Evolutionary conservation across 78 protist genomes (phyloP), one percentile per base, ranked within the genome.

Genomic region (Speleostelium caveatum): DNA sequence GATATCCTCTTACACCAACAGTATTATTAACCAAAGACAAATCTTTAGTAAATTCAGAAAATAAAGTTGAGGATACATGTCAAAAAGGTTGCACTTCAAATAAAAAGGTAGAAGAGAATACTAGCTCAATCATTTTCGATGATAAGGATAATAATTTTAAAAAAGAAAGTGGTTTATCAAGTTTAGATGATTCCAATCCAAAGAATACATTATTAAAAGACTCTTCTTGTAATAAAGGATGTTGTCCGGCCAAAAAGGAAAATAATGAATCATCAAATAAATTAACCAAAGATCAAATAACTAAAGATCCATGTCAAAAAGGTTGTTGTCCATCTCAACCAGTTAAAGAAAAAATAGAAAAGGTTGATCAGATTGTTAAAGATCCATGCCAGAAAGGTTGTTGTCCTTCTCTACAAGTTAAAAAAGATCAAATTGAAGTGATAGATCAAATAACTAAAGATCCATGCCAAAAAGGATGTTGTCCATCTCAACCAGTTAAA

Each of bases 151-250:
- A n/a, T n/a, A n/a, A n/a, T n/a, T n/a, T n/a, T n/a, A n/a, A n/a
- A n/a, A n/a, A n/a, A n/a, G n/a, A n/a, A n/a, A n/a, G n/a, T n/a
- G n/a, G n/a, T n/a, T n/a, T n/a, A n/a, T n/a, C n/a, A n/a, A n/a
- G n/a, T n/a, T n/a, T n/a, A n/a, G n/a, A n/a, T n/a, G n/a, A n/a
- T n/a, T n/a, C n/a, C n/a, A n/a, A n/a, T n/a, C n/a, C n/a, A n/a
- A n/a, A n/a, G n/a, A n/a, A n/a, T n/a, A n/a, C n/a, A n/a, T n/a
- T n/a, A n/a, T n/a, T n/a, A n/a, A n/a, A n/a, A n/a, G 53, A 45
- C 6, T 45, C 53, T 45, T 45, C 63, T 58, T 71, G 85, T 39
- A 60, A 58, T 41, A 75, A 75, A 60, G 85, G 85, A 22, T 75
- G 85, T 75, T 75, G 85, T 60, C 16, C 35, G 24, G 17, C 67